Base-by-base conservation (phyloP, 23 red algal genomes). In the Gracilaria gracilis region DNA sequence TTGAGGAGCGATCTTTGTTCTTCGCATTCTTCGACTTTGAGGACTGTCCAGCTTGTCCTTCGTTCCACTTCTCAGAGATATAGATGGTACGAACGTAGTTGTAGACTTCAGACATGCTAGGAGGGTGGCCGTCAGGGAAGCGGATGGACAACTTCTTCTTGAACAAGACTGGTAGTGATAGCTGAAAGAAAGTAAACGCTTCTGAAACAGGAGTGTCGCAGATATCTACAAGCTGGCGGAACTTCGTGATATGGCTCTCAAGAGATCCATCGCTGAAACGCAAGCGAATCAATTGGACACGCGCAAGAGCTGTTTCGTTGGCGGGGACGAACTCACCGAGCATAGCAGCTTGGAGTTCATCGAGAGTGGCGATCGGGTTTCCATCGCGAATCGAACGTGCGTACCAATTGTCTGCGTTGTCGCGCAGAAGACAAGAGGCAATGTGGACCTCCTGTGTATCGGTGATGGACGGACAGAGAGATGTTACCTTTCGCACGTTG, bases 201-300 rank as follows among this genome's bases (percentile, higher is more conserved):
- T 73, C 67, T 4, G 3, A 15, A 3, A 73, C 67, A 19, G 67
- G 34, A 0, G 34, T 73, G 33, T 44, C 20, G 35, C 34, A 73
- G 31, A 73, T 73, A 21, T 73, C 67, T 40, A 73, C 31, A 16
- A 73, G 67, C 3, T 73, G 36, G 9, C 67, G 35, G 67, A 73
- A 73, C 33, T 40, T 37, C 67, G 67, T 39, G 31, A 73, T 73
- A 44, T 73, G 67, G 21, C 33, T 37, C 9, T 73, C 67, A 6
- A 73, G 35, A 4, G 67, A 73, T 1, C 67, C 67, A 20, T 73
- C 67, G 8, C 11, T 42, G 67, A 16, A 40, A 0, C 67, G 67
- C 9, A 73, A 21, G 67, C 67, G 67, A 1, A 37, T 73, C 0
- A 73, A 9, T 9, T 37, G 34, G 8, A 73, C 34, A 8, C 35